phyloP scores from a whole-genome alignment of 345 rosid genomes.

The Combretum micranthum region DNA sequence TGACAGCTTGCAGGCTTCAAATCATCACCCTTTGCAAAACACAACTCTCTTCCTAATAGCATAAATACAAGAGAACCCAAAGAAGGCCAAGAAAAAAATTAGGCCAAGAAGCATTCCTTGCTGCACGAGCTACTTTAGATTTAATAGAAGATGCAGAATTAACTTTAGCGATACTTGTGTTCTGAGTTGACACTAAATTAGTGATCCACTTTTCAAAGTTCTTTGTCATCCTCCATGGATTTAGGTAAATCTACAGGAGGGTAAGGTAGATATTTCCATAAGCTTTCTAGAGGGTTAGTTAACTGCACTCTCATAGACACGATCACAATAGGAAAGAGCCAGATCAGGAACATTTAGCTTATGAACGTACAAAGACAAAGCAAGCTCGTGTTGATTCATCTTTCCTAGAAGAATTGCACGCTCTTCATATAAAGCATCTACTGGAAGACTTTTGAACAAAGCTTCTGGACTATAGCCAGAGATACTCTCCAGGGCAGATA shows the following conservation, averaged over 20 bases:
- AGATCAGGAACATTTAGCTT: conserved; percentile 95
- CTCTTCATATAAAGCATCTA: conserved; percentile 91
- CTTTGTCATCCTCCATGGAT: conserved; percentile 72
- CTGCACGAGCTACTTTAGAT: conserved; percentile 60
- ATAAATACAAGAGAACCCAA: no score
- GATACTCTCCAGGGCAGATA: conserved; percentile 88
- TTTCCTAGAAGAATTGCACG: conserved; percentile 88
- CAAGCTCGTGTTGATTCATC: conserved; percentile 97
- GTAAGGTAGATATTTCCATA: conserved; percentile 86
- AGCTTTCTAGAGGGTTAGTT: conserved; percentile 55
- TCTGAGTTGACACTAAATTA: conserved; percentile 58
- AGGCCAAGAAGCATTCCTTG: neutral
- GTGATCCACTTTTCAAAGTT: conserved; percentile 76
- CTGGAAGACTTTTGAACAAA: conserved; percentile 79
- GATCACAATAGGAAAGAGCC: conserved; percentile 90
- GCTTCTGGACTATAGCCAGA: conserved; percentile 83
- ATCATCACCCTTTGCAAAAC: no score
- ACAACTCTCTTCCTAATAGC: no score
- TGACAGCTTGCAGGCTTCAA: no score
- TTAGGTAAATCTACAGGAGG: conserved; percentile 83
- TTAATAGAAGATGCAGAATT: conserved; percentile 39
- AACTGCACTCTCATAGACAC: conserved; percentile 53
- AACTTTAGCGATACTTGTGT: conserved; percentile 34
- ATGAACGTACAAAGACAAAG: conserved; percentile 85
- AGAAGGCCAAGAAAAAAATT: no score